phyloP scores from a whole-genome alignment of 306 rosid species.

The Biancaea sappan region DNA sequence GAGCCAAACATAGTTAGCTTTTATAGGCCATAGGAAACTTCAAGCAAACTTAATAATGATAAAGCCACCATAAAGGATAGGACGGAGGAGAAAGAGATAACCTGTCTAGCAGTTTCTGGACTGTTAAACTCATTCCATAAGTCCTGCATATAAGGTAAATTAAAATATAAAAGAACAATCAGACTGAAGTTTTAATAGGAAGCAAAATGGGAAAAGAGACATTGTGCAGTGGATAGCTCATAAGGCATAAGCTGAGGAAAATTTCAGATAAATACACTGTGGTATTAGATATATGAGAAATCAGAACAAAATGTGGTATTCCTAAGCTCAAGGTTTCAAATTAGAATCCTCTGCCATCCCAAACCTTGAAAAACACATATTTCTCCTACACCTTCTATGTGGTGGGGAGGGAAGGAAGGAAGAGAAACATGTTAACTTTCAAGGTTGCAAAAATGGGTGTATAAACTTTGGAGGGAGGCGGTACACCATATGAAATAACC shows the following conservation, averaged over 20 bases:
- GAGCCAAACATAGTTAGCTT: slow-evolving; percentile 7
- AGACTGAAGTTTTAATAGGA: neutral
- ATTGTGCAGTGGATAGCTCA: neutral
- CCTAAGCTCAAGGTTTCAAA: neutral
- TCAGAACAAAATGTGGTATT: neutral
- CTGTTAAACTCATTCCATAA: slow-evolving; percentile 61
- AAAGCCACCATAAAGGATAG: neutral
- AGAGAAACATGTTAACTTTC: too few relatives aligned
- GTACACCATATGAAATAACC: neutral
- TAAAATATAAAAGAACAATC: neutral
- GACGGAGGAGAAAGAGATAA: slow-evolving; percentile 11
- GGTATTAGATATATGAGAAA: neutral
- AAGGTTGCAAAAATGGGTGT: neutral
- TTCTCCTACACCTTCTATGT: neutral
- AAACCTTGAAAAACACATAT: neutral
- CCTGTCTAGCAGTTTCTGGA: slow-evolving; percentile 79
- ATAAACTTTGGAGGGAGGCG: neutral
- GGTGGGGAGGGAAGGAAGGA: too few relatives aligned
- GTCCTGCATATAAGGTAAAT: slow-evolving; percentile 47
- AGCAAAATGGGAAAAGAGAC: neutral
- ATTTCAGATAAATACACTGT: neutral
- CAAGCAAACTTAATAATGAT: neutral
- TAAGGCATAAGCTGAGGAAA: neutral
- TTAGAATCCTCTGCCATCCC: neutral
- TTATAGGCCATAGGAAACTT: neutral